Conservation (phyloP, 768 basidiomycete species). For the Agrocybe praecox region DNA sequence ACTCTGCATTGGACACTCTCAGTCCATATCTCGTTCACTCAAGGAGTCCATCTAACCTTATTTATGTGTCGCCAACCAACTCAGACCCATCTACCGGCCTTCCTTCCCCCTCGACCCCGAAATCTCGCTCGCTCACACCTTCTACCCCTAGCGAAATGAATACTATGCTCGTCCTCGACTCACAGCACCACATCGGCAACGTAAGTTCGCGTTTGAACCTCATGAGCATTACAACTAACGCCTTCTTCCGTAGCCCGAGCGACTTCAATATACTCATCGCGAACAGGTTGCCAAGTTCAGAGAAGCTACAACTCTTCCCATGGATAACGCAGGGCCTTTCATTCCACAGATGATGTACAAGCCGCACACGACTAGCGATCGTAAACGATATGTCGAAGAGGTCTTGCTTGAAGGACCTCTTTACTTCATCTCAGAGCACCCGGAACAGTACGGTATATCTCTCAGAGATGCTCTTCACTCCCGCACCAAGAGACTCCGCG, state of each 20-base stretch:
- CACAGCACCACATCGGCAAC: constrained; percentile 1
- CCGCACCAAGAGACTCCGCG: constrained; percentile 53
- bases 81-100: constrained; percentile 19
- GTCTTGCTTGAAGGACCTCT: constrained; percentile 65
- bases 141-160: constrained; percentile 16
- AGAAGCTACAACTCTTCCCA: constrained; percentile 39
- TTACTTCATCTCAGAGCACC: constrained; percentile 56
- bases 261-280: constrained; percentile 38
- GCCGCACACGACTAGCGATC: constrained; percentile 77
- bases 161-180: constrained; percentile 14
- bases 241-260: constrained; percentile 19
- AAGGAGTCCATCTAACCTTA: constrained; percentile 5
- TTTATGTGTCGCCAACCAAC: constrained; percentile 14
- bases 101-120: constrained; percentile 20
- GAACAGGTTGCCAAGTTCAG: constrained; percentile 48
- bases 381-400: constrained; percentile 75
- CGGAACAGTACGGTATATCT: constrained; percentile 60
- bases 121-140: constrained; percentile 10
- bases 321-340: constrained; percentile 45
- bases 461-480: constrained; percentile 67
- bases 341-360: constrained; percentile 74
- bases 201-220: constrained; percentile 7
- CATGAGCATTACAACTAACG: constrained; percentile 5
- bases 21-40: constrained; percentile 8
- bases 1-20: constrained; percentile 3